Percentiles rank a stretch among this genome's conserved stretches.
Conservation (phyloP, 2,329 filamentous ascomycete genomes). For the Cercospora brassicicola region DNA sequence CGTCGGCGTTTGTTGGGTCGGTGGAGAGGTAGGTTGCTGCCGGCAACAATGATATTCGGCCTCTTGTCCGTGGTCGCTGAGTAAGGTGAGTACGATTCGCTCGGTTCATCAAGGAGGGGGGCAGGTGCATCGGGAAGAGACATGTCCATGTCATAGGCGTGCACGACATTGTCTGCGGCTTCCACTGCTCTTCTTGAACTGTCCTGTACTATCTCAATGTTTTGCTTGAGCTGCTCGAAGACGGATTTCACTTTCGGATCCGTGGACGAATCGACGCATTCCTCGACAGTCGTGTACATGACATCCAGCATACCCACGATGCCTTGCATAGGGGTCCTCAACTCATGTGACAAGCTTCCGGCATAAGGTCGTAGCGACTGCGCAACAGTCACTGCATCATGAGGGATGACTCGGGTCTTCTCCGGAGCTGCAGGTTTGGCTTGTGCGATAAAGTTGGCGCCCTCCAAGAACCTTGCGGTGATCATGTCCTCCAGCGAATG, state of each 20-base stretch:
- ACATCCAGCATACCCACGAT: constrained; percentile 75
- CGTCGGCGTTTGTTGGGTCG: constrained; percentile 48
- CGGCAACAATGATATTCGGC: constrained; percentile 48
- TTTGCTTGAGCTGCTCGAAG: constrained; percentile 64
- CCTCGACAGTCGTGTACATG: constrained; percentile 71
- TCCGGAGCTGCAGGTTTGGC: constrained; percentile 28
- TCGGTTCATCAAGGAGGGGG: constrained; percentile 33
- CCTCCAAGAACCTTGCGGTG: constrained; percentile 57
- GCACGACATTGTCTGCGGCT: constrained; percentile 72
- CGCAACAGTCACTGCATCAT: constrained; percentile 58
- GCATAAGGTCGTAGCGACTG: constrained; percentile 71
- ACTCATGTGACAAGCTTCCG: constrained; percentile 69
- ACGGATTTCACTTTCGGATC: constrained; percentile 55
- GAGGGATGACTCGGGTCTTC: constrained; percentile 51
- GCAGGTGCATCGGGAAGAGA: constrained; percentile 65
- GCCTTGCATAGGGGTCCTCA: constrained; percentile 73
- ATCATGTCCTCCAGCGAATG: constrained; percentile 69
- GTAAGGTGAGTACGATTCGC: constrained; percentile 32
- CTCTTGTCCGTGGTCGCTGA: constrained; percentile 36
- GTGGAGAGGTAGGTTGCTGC: constrained; percentile 44
- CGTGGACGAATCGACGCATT: constrained; percentile 59
- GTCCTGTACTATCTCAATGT: constrained; percentile 72
- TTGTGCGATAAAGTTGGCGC: constrained; percentile 47
- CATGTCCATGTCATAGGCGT: constrained; percentile 75
- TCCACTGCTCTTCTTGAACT: constrained; percentile 70